phyloP scores from a whole-genome alignment of 2,329 filamentous ascomycete genomes.

The Trichoderma sp. region DNA sequence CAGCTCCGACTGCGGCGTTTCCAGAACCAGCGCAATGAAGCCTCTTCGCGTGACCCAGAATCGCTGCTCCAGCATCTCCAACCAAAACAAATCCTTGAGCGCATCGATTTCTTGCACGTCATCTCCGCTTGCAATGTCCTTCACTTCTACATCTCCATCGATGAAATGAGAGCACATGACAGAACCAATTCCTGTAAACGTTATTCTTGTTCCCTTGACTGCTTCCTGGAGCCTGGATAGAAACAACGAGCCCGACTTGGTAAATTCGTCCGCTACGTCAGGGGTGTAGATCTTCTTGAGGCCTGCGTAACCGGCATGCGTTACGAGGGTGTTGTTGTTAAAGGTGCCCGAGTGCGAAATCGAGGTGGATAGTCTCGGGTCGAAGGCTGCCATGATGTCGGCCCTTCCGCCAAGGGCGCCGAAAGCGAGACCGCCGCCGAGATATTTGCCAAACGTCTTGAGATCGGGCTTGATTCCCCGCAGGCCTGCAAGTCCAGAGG shows the following conservation, averaged over 20 bases:
- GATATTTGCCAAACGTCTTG: constrained; percentile 62
- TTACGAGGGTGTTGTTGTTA: constrained; percentile 63
- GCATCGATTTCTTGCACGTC: constrained; percentile 32
- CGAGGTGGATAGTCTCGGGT: constrained; percentile 41
- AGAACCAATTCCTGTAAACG: constrained; percentile 38
- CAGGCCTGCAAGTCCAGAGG: constrained; percentile 46
- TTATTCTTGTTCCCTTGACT: constrained; percentile 36
- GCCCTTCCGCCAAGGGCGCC: constrained; percentile 62
- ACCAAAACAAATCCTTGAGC: constrained; percentile 43
- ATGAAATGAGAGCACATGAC: constrained; percentile 39
- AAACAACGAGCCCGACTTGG: constrained; percentile 31
- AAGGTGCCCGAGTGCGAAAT: constrained; percentile 61
- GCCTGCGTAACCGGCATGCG: constrained; percentile 50
- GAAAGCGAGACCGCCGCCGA: constrained; percentile 64
- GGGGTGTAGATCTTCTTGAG: constrained; percentile 37
- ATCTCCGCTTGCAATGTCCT: constrained; percentile 29
- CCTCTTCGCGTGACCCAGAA: constrained; percentile 44
- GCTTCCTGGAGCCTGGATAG: constrained; percentile 30
- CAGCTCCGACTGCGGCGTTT: constrained; percentile 38
- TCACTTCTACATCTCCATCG: constrained; percentile 22
- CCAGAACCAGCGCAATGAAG: constrained; percentile 40
- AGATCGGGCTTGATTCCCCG: constrained; percentile 54
- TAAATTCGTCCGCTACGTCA: constrained; percentile 32
- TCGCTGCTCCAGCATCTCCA: constrained; percentile 44
- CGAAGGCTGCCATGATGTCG: constrained; percentile 58